Conservation (phyloP, 129 eudicot genomes). For the Flaveria trinervia region DNA sequence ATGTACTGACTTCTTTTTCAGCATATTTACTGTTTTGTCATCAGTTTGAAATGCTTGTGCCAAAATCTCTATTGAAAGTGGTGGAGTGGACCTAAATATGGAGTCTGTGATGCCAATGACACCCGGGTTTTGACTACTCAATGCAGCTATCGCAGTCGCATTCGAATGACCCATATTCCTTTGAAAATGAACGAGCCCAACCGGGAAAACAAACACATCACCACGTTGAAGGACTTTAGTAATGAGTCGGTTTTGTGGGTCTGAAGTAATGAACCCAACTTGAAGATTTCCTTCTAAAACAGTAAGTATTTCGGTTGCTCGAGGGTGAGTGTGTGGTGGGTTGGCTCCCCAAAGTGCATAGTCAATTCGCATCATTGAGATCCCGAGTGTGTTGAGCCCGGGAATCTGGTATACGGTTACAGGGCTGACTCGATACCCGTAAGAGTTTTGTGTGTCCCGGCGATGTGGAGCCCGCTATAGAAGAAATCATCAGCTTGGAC, state of each 20-base stretch:
- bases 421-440: constrained; percentile 41
- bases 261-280: constrained; percentile 52
- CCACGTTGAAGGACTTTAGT: constrained; percentile 50
- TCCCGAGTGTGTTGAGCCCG: constrained; percentile 52
- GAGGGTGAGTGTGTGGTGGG: constrained; percentile 55
- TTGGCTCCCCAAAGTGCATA: constrained; percentile 44
- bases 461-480: constrained; percentile 47
- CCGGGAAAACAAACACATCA: constrained; percentile 53
- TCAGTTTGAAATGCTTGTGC: constrained; percentile 43
- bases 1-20: constrained; percentile 22
- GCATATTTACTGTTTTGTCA: constrained; percentile 23
- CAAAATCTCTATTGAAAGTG: constrained; percentile 37
- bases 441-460: constrained; percentile 44
- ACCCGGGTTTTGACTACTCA: constrained; percentile 52
- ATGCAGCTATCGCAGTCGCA: constrained; percentile 44
- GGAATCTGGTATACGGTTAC: constrained; percentile 44
- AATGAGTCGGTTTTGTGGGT: constrained; percentile 47
- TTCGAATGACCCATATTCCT: constrained; percentile 40
- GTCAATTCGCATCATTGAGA: constrained; percentile 47
- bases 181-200: constrained; percentile 52
- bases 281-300: constrained; percentile 50
- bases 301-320: constrained; percentile 49
- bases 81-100: constrained; percentile 43
- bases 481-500: constrained; percentile 50
- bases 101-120: constrained; percentile 41